These are phyloP conservation scores for Persicaria maculosa DNA, from an alignment of 148 eudicot genomes.

Conservation along the genomic window DNA sequence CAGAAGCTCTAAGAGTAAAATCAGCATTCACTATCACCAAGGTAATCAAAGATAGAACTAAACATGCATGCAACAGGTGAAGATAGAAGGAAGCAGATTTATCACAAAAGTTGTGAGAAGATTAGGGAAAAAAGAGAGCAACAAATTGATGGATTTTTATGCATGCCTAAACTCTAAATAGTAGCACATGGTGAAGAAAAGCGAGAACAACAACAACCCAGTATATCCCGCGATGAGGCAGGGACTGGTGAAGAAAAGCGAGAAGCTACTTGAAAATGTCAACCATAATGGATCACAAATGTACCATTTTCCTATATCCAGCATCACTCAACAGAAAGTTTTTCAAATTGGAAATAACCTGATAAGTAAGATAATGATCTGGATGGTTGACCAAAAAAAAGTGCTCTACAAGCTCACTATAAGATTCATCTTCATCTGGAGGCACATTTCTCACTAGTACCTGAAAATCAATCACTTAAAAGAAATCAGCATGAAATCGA, in stretches of 20 bases:
- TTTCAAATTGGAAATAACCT: slow-evolving; percentile 39
- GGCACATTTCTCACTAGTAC: slow-evolving; percentile 89
- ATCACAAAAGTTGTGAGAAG: background rate
- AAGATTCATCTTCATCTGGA: slow-evolving; percentile 83
- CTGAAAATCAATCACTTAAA: slow-evolving; percentile 24
- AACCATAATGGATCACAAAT: background rate
- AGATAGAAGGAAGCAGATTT: background rate
- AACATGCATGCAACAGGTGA: background rate
- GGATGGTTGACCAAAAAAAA: slow-evolving; percentile 96
- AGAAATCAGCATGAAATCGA: background rate
- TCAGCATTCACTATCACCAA: background rate
- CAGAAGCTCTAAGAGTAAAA: background rate
- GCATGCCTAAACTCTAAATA: background rate
- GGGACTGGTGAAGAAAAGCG: background rate
- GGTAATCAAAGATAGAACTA: background rate
- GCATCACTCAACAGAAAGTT: background rate
- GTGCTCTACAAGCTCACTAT: slow-evolving; percentile 86
- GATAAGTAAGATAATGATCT: slow-evolving; percentile 83
- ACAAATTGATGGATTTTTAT: too few species aligned
- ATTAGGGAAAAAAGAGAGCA: background rate
- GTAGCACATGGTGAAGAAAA: background rate
- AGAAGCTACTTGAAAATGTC: background rate
- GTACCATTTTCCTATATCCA: background rate
- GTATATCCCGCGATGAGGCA: too few species aligned
- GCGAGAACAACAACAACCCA: too few species aligned